Evolutionary conservation across 176 grass and related monocot genomes (phyloP).

Genomic region (Musa schizocarpa): DNA sequence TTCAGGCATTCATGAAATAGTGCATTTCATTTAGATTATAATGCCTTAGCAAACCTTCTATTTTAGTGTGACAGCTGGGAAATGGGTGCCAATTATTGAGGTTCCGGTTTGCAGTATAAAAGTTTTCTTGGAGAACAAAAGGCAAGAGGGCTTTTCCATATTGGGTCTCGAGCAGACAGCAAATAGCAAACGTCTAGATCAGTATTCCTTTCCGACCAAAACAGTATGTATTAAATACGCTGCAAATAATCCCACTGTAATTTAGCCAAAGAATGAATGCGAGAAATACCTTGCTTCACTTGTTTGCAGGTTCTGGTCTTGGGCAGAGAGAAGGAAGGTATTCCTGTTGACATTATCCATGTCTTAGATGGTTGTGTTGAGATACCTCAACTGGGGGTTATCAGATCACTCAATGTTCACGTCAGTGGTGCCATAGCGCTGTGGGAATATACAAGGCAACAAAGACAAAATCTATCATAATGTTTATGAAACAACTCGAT

Average conservation of each 20-base stretch:
- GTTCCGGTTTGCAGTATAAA: constrained; percentile 57
- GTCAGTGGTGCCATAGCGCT: constrained; percentile 85
- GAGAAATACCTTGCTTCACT: not conserved
- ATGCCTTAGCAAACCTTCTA: not conserved
- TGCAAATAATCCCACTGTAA: not conserved
- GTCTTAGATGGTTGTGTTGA: constrained; percentile 71
- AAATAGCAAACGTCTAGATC: constrained; percentile 59
- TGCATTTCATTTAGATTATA: not conserved
- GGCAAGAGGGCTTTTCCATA: constrained; percentile 51
- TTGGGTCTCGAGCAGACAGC: constrained; percentile 91
- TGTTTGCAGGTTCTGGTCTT: constrained; percentile 49
- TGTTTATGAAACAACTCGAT: not conserved
- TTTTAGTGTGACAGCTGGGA: constrained; percentile 78
- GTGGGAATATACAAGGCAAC: constrained; percentile 89
- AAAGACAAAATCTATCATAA: constrained; percentile 13
- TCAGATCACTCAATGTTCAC: constrained; percentile 89
- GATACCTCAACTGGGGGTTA: constrained; percentile 79
- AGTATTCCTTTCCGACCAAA: constrained; percentile 55
- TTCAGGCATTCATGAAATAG: not conserved
- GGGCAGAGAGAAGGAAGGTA: constrained; percentile 84
- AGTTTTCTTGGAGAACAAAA: constrained; percentile 58
- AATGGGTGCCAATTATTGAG: constrained; percentile 76
- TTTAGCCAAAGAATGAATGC: not conserved
- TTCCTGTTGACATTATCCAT: constrained; percentile 82
- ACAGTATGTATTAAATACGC: constrained; percentile 29